phyloP scores from a whole-genome alignment of 1,284 basidiomycete species.

The Tilletia indica region DNA sequence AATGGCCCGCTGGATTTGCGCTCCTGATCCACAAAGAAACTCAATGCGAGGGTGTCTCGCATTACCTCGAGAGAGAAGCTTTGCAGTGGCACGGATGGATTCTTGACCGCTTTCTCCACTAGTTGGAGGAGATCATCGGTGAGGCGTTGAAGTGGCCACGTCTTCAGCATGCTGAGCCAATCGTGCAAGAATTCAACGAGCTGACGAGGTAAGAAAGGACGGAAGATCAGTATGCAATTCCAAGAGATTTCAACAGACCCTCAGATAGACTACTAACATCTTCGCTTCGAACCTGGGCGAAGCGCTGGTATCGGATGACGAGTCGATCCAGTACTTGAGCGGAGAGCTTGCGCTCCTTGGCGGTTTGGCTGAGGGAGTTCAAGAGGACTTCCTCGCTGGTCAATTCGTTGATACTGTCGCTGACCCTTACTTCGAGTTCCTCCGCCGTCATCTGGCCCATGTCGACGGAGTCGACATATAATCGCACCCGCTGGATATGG shows the following conservation, averaged over 20 bases:
- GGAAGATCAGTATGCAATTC: no score
- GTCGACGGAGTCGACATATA: conserved; percentile 22
- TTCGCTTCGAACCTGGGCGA: conserved; percentile 31
- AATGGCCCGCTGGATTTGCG: background rate
- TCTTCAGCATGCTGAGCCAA: conserved; percentile 25
- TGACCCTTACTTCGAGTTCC: conserved; percentile 20
- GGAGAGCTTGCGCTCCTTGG: conserved; percentile 29
- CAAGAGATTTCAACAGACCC: no score
- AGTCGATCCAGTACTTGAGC: conserved; percentile 27
- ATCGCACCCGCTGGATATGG: conserved; percentile 33
- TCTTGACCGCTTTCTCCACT: background rate
- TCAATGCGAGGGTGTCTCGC: background rate
- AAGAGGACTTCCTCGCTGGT: conserved; percentile 32
- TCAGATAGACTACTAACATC: conserved; percentile 9
- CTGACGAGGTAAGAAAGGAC: background rate
- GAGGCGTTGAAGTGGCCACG: conserved; percentile 30
- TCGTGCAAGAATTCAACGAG: conserved; percentile 27
- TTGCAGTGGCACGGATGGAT: background rate
- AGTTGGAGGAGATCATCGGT: conserved; percentile 27
- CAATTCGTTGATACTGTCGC: conserved; percentile 29
- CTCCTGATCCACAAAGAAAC: background rate
- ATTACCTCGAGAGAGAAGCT: background rate
- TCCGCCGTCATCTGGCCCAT: conserved; percentile 28
- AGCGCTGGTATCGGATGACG: conserved; percentile 33
- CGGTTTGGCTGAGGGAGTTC: conserved; percentile 29